Evolutionary conservation across 306 rosid genomes (phyloP).

Genomic region (Rubus idaeus): DNA sequence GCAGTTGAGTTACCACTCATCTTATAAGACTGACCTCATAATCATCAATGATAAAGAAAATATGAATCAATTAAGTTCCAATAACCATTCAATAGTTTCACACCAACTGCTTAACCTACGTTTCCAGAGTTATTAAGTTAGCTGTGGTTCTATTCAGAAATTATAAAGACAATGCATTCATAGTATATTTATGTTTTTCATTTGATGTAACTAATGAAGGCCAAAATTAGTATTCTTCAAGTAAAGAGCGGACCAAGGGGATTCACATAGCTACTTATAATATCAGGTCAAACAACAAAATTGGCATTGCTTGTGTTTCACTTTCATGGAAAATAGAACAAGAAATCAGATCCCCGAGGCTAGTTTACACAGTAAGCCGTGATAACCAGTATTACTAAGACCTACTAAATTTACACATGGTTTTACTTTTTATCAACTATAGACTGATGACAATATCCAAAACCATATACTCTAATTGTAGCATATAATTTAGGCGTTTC

Average conservation of each 20-base stretch:
- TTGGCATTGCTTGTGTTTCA: too few species aligned
- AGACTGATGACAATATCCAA: too few species aligned
- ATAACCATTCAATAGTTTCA: not conserved
- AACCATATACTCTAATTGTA: not conserved
- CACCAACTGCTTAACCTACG: not conserved
- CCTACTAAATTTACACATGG: too few species aligned
- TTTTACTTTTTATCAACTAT: too few species aligned
- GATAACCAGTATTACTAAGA: too few species aligned
- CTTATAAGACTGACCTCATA: not conserved
- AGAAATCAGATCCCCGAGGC: not conserved
- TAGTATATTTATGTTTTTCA: not conserved
- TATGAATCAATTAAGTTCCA: not conserved
- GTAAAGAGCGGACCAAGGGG: not conserved
- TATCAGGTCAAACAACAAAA: not conserved
- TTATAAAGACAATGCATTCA: not conserved
- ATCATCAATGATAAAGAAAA: not conserved
- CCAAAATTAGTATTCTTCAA: not conserved
- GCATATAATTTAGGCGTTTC: not conserved
- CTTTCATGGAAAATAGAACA: too few species aligned
- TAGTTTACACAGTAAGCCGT: not conserved
- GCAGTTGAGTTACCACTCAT: too few species aligned
- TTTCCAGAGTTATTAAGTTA: too few species aligned
- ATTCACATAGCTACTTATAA: not conserved
- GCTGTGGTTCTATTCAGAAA: too few species aligned
- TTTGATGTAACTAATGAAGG: not conserved